Conservation (phyloP, 2,329 filamentous ascomycete species). For the Talaromyces verruculosus region DNA sequence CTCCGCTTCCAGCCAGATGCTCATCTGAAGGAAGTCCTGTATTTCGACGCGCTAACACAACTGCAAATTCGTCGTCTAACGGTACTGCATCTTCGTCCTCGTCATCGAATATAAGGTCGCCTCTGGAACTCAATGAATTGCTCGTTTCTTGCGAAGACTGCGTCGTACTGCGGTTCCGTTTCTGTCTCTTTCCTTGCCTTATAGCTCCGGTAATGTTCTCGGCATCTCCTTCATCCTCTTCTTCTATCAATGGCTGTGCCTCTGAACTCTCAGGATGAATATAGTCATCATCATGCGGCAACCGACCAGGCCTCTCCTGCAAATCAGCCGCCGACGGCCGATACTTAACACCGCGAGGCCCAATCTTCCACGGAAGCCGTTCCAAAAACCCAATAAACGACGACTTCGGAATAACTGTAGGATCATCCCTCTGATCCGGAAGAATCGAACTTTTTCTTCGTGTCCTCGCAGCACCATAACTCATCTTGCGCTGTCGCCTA, state of each 20-base stretch:
- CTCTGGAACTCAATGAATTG: conserved; percentile 81
- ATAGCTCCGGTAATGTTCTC: conserved; percentile 34
- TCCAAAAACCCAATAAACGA: conserved; percentile 82
- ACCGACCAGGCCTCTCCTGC: conserved; percentile 75
- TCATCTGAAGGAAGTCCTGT: conserved; percentile 62
- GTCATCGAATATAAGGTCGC: conserved; percentile 88
- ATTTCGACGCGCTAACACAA: conserved; percentile 72
- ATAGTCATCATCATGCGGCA: conserved; percentile 55
- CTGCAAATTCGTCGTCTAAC: conserved; percentile 86
- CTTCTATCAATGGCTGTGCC: conserved; percentile 65
- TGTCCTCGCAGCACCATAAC: conserved; percentile 74
- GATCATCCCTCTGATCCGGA: conserved; percentile 60
- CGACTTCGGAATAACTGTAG: conserved; percentile 85
- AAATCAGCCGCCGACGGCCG: conserved; percentile 88
- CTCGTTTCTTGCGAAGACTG: conserved; percentile 76
- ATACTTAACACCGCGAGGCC: conserved; percentile 75
- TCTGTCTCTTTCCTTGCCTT: conserved; percentile 23
- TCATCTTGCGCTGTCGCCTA: conserved; percentile 77
- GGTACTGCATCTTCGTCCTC: conserved; percentile 94
- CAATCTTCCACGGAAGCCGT: conserved; percentile 79
- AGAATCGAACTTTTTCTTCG: conserved; percentile 59
- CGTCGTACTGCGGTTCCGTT: conserved; percentile 72
- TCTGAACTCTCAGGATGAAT: conserved; percentile 9
- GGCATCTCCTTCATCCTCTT: conserved; percentile 51
- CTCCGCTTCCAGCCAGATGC: conserved; percentile 57